These are phyloP conservation scores for Apiospora rasikravindrae DNA, from an alignment of 2,329 filamentous ascomycete species.

Conservation along the genomic window DNA sequence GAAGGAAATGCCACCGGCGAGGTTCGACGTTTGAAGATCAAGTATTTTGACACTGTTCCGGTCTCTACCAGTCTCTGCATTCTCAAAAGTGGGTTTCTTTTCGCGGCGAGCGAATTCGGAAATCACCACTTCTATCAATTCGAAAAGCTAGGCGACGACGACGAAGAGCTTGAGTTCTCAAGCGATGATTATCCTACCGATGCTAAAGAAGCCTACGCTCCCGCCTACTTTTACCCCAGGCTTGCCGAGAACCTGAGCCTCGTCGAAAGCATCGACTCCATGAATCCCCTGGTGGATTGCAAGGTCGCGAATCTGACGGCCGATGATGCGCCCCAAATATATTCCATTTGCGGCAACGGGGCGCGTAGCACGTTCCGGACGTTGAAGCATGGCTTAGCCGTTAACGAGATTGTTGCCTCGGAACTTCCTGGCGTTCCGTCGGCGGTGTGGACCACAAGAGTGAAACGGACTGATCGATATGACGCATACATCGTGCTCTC, in stretches of 20 bases:
- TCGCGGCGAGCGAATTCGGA: conserved; percentile 88
- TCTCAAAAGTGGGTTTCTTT: conserved; percentile 93
- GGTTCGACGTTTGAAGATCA: conserved; percentile 85
- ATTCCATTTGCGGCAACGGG: conserved; percentile 86
- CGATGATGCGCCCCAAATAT: conserved; percentile 96
- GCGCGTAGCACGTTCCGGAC: conserved; percentile 90
- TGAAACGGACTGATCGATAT: conserved; percentile 79
- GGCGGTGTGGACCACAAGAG: conserved; percentile 93
- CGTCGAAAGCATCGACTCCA: conserved; percentile 82
- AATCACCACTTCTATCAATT: conserved; percentile 97
- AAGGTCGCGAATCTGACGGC: conserved; percentile 89
- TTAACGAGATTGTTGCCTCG: conserved; percentile 94
- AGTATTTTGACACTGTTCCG: conserved; percentile 97
- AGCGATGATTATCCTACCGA: conserved; percentile 86
- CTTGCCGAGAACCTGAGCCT: conserved; percentile 81
- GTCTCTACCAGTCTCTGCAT: conserved; percentile 88
- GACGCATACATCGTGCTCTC: conserved; percentile 97
- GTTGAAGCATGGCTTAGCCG: conserved; percentile 89
- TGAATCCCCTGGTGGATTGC: conserved; percentile 91
- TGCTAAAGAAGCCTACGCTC: conserved; percentile 71
- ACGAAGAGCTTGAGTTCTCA: conserved; percentile 83
- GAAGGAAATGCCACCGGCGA: conserved; percentile 80
- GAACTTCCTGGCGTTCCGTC: conserved; percentile 87
- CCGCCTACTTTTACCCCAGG: conserved; percentile 85
- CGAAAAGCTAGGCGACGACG: conserved; percentile 94